Evolutionary conservation across 768 basidiomycete genomes (phyloP).

Genomic region (Tylopilus rubrobrunneus): DNA sequence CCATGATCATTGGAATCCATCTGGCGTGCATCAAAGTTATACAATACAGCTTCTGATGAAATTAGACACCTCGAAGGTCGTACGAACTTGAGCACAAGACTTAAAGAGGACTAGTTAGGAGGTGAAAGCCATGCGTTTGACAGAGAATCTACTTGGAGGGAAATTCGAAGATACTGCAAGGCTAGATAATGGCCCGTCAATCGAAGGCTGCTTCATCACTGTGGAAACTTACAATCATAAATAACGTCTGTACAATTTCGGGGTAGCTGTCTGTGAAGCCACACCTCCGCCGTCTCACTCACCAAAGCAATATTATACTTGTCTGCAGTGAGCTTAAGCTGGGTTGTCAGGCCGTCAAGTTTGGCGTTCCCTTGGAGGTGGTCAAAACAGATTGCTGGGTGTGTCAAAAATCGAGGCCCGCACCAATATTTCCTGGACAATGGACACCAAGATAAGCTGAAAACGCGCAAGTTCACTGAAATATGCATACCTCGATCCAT

Average conservation of each 20-base stretch:
- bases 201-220: neutral
- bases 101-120: neutral
- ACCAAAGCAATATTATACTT: conserved; percentile 2
- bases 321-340: neutral
- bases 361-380: conserved; percentile 1
- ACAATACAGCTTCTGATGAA: neutral
- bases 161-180: neutral
- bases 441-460: neutral
- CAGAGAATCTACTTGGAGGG: neutral
- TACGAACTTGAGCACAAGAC: neutral
- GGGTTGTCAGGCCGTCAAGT: conserved; percentile 1
- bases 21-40: neutral
- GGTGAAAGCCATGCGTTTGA: neutral
- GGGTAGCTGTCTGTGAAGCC: neutral
- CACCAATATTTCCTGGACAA: conserved; percentile 1
- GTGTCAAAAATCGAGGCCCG: neutral
- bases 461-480: neutral
- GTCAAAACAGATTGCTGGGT: neutral
- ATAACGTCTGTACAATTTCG: neutral
- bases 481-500: conserved; percentile 1
- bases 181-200: neutral
- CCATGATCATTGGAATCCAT: conserved; percentile 6
- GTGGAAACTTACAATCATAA: neutral
- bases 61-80: neutral
- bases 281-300: neutral